A percentile compares a stretch with the other conserved stretches of the same genome.
Evolutionary conservation across 164 flowering plant species (phyloP).

Genomic region (Brasenia schreberi): DNA sequence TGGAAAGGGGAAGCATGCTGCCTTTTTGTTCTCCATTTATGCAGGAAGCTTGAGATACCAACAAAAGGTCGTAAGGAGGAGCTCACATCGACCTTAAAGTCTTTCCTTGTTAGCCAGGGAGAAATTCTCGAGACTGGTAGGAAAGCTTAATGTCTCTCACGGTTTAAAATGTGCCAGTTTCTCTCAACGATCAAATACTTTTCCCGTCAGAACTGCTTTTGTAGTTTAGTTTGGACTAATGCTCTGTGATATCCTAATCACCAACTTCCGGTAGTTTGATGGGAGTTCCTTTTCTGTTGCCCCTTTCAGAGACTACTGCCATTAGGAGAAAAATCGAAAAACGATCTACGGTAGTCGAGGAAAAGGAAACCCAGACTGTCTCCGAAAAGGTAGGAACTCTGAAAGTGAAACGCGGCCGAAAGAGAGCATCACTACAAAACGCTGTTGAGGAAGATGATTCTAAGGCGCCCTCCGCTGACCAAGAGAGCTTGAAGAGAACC

Average conservation of each 20-base stretch:
- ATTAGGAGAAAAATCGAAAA: neutral
- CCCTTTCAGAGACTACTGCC: neutral
- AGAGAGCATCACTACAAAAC: neutral
- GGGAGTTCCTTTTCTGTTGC: neutral
- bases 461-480: neutral
- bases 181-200: neutral
- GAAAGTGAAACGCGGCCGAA: neutral
- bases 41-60: conserved; percentile 56
- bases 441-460: neutral
- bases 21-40: conserved; percentile 1
- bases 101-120: conserved; percentile 22
- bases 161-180: neutral
- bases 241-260: neutral
- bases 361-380: neutral
- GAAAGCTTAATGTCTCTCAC: neutral
- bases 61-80: conserved; percentile 69
- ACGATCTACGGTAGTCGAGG: neutral
- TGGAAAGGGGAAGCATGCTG: neutral
- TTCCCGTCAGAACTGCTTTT: neutral
- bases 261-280: neutral
- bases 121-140: conserved; percentile 6
- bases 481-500: neutral
- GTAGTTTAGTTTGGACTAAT: neutral
- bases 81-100: conserved; percentile 50
- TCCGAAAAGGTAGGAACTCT: neutral